Base-by-base conservation (phyloP, 2,329 filamentous ascomycete genomes). In the Diaporthe citri region DNA sequence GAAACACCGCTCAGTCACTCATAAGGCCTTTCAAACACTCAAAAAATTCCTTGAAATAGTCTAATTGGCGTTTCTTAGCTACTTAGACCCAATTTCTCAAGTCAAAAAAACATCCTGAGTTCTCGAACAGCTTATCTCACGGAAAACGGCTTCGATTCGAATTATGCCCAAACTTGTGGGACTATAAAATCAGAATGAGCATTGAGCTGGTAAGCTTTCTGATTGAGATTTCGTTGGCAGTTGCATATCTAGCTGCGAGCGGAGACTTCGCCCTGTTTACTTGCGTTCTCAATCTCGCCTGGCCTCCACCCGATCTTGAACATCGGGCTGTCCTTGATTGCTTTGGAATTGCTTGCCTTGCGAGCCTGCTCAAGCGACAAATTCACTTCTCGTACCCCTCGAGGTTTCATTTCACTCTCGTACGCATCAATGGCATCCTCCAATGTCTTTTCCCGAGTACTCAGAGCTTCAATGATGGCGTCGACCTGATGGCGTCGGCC, bases 271-370 rank as follows among this genome's bases (percentile, higher is more conserved):
- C 34, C 34, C 56, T 28, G n/a, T 12, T 20, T 62, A 9, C n/a
- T 10, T n/a, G 2, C 22, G 15, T 20, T 28, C 2, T 41, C 13
- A 3, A 28, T 22, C 36, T 28, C n/a, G n/a, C 22, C 57, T 28
- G 59, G 39, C 15, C 34, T 48, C 60, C 41, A 64, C 10, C 60
- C 60, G 41, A 64, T 22, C 15, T 64, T 64, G 41, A 34, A 48
- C 12, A 64, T 64, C 5, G 28, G 60, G 28, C 60, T 64, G 20
- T 64, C 60, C 41, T 64, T 64, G 60, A 64, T 64, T 13, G 41
- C 60, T 34, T 48, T 22, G 5, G 60, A 34, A 64, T 64, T n/a
- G 10, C 60, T 64, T 64, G 60, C 60, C 20, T 48, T 46, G 4
- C 10, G 60, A 25, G 60, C 60, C 41, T 64, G 60, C 25, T 64